Conservation (phyloP, 345 rosid species). For the Nasturtium officinale region DNA sequence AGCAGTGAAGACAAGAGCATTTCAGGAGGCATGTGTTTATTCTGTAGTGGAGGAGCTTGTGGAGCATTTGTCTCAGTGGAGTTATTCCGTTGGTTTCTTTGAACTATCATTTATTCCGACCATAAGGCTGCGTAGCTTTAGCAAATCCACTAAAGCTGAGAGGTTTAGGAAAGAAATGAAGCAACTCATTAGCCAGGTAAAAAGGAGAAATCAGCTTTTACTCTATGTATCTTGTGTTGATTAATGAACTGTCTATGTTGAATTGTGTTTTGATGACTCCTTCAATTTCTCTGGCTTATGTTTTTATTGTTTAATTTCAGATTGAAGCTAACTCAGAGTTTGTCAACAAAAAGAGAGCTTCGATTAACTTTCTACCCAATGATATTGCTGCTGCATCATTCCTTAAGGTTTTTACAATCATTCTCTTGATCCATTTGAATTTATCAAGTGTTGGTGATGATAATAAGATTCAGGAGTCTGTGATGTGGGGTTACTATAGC, state of each 20-base stretch:
- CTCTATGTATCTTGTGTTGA: neutral
- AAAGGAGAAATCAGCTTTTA: neutral
- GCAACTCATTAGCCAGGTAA: conserved; percentile 80
- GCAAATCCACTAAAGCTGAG: conserved; percentile 79
- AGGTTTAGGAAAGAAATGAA: conserved; percentile 90
- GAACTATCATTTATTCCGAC: conserved; percentile 86
- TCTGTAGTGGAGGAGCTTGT: conserved; percentile 87
- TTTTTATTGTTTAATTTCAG: conserved; percentile 41
- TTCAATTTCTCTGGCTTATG: conserved; percentile 14
- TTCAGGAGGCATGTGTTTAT: conserved; percentile 90
- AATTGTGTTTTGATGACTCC: neutral
- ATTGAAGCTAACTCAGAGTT: conserved; percentile 67
- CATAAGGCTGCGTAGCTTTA: conserved; percentile 70
- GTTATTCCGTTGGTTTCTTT: conserved; percentile 79
- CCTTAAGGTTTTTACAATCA: conserved; percentile 55
- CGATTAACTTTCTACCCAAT: conserved; percentile 64
- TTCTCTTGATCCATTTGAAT: neutral
- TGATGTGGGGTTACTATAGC: neutral
- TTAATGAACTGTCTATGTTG: neutral
- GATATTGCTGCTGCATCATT: conserved; percentile 66
- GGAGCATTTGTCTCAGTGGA: conserved; percentile 91
- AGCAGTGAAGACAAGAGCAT: conserved; percentile 80
- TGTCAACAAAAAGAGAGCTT: conserved; percentile 63
- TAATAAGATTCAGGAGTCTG: neutral
- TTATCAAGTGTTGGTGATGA: neutral